Evolutionary conservation across 2,329 filamentous ascomycete species (phyloP).

Genomic region (Immersiporthe knoxdaviesiana): DNA sequence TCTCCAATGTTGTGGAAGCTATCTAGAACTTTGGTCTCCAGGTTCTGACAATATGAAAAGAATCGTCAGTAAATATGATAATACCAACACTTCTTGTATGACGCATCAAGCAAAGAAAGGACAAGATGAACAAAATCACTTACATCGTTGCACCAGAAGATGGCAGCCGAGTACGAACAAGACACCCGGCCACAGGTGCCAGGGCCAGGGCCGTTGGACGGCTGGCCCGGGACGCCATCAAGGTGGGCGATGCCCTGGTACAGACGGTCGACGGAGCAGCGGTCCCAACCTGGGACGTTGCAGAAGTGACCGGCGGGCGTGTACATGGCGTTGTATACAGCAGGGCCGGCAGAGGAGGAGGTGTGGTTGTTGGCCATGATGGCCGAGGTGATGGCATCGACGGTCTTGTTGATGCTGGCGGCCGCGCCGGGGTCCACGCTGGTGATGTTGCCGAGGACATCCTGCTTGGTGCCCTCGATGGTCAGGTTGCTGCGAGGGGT

Average conservation of each 20-base stretch:
- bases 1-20: constrained; percentile 9
- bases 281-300: background rate
- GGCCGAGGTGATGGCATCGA: background rate
- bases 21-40: constrained; percentile 9
- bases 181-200: constrained; percentile 32
- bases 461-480: constrained; percentile 3
- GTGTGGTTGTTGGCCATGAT: background rate
- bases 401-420: constrained; percentile 24
- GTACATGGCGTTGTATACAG: background rate
- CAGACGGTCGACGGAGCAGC: constrained; percentile 8
- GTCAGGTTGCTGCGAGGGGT: background rate
- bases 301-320: constrained; percentile 30
- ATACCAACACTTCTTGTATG: background rate
- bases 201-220: constrained; percentile 29
- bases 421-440: constrained; percentile 4
- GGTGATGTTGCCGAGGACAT: background rate
- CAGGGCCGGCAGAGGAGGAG: constrained; percentile 30
- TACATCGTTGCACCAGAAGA: constrained; percentile 37
- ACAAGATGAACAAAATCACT: constrained; percentile 1
- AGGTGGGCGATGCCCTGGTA: constrained; percentile 30
- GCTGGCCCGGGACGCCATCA: constrained; percentile 21
- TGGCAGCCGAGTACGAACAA: constrained; percentile 31
- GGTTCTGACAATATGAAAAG: background rate
- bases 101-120: background rate
- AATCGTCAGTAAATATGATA: background rate